Conservation (phyloP, 179 eudicot species). For the Silene vulgaris region DNA sequence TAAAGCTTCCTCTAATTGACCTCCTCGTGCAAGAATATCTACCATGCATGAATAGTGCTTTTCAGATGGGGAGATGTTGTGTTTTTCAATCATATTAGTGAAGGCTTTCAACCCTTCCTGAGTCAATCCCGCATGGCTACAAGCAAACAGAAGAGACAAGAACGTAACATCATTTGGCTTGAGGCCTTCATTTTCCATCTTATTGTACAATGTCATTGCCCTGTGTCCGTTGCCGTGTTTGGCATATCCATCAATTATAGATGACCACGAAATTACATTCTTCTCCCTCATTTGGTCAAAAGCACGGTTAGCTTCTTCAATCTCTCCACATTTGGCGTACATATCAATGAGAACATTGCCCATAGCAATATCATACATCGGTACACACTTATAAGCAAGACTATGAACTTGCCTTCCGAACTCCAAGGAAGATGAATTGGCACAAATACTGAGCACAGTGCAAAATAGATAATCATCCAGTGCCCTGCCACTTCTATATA, state of each 20-base stretch:
- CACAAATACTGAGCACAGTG: conserved; percentile 56
- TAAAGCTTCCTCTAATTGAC: conserved; percentile 50
- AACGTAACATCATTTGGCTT: conserved; percentile 59
- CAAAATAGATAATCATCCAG: conserved; percentile 53
- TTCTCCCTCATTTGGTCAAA: conserved; percentile 44
- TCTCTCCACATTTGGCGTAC: conserved; percentile 71
- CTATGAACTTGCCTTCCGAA: conserved; percentile 65
- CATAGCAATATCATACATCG: conserved; percentile 42
- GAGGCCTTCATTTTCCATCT: conserved; percentile 58
- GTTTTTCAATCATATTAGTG: conserved; percentile 42
- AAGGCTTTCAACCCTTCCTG: conserved; percentile 48
- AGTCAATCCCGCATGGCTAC: conserved; percentile 61
- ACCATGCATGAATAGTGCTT: conserved; percentile 66
- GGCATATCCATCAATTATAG: conserved; percentile 54
- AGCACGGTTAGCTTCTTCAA: conserved; percentile 39
- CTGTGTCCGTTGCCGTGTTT: conserved; percentile 50
- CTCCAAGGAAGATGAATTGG: conserved; percentile 41
- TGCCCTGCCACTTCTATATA: conserved; percentile 32
- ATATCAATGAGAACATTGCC: conserved; percentile 69
- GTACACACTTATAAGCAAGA: conserved; percentile 37
- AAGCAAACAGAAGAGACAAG: conserved; percentile 58
- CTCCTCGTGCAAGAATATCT: conserved; percentile 59
- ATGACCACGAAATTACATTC: conserved; percentile 75
- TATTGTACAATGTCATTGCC: conserved; percentile 37
- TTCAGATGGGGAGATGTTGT: conserved; percentile 44